A percentile compares a stretch with the other conserved stretches of the same genome.
phyloP scores from a whole-genome alignment of 2,329 filamentous ascomycete genomes.

The Ustulina deusta region DNA sequence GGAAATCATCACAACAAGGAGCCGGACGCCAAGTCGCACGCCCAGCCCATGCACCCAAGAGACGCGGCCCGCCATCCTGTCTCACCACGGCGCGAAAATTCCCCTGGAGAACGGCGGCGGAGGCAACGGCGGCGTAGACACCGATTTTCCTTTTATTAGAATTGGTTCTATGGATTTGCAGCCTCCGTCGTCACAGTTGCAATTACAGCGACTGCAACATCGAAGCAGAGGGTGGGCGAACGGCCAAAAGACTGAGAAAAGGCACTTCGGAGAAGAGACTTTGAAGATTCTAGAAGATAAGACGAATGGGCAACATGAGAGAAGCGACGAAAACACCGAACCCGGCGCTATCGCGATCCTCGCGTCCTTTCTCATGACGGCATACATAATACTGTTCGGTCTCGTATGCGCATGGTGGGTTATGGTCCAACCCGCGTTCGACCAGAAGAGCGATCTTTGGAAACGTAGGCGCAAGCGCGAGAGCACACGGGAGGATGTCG shows the following conservation, averaged over 20 bases:
- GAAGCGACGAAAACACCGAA: not conserved
- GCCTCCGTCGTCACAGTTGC: not conserved
- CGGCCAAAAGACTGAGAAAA: not conserved
- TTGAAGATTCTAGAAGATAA: not conserved
- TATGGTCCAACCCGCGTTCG: slow-evolving; percentile 45
- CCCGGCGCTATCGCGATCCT: slow-evolving; percentile 19
- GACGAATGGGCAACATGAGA: not conserved
- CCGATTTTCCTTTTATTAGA: slow-evolving; percentile 41
- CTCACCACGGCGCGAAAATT: slow-evolving; percentile 17
- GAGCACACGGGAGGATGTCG: slow-evolving; percentile 44
- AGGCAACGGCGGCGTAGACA: slow-evolving; percentile 41
- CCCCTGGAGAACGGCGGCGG: slow-evolving; percentile 29
- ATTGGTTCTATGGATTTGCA: not conserved
- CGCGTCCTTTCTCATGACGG: slow-evolving; percentile 27
- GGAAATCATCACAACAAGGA: slow-evolving; percentile 32
- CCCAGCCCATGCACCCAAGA: slow-evolving; percentile 34
- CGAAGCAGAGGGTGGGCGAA: not conserved
- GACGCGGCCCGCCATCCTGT: slow-evolving; percentile 9
- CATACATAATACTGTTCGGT: slow-evolving; percentile 37
- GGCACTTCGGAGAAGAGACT: not conserved
- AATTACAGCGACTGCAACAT: not conserved
- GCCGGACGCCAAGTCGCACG: slow-evolving; percentile 32
- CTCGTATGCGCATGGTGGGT: slow-evolving; percentile 46
- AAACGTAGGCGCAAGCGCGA: slow-evolving; percentile 38
- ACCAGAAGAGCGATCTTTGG: slow-evolving; percentile 46